Conservation (phyloP, 1,139 yeast species). For the Nakaseomyces sp. region DNA sequence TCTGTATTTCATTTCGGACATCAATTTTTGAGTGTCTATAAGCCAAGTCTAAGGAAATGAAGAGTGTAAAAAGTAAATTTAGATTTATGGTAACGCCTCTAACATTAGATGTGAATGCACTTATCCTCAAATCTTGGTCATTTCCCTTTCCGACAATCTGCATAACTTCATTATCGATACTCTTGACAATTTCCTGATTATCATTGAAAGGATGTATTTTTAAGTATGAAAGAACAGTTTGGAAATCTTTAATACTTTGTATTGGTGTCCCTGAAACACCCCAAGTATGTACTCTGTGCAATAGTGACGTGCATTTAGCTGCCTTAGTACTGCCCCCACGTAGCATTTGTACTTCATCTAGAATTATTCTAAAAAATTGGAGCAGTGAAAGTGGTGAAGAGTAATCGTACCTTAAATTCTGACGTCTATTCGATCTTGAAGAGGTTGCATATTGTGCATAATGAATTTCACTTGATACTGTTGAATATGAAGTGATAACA, state of each 20-base stretch:
- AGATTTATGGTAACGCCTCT: not conserved
- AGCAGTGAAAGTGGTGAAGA: constrained; percentile 74
- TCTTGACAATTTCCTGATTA: constrained; percentile 16
- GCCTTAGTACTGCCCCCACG: constrained; percentile 65
- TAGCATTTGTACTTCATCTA: constrained; percentile 95
- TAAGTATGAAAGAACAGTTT: constrained; percentile 60
- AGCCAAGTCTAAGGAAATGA: constrained; percentile 34
- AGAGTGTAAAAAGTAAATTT: constrained; percentile 14
- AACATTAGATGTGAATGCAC: not conserved
- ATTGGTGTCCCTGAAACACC: constrained; percentile 96
- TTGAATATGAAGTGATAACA: constrained; percentile 71
- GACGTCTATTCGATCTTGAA: constrained; percentile 43
- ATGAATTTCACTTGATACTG: constrained; percentile 67
- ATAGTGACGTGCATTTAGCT: constrained; percentile 66
- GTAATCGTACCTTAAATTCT: constrained; percentile 37
- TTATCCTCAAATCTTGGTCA: not conserved
- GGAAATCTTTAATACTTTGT: constrained; percentile 55
- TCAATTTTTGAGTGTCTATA: constrained; percentile 77
- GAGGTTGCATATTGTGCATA: constrained; percentile 65
- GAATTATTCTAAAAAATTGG: constrained; percentile 83
- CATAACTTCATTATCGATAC: constrained; percentile 10
- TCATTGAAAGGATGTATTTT: constrained; percentile 54
- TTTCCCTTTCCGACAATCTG: not conserved
- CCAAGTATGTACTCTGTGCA: constrained; percentile 88
- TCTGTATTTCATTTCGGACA: constrained; percentile 65